Evolutionary conservation across 2,329 filamentous ascomycete genomes (phyloP), one percentile per base, ranked within the genome.

Genomic region (Plenodomus lindquistii): DNA sequence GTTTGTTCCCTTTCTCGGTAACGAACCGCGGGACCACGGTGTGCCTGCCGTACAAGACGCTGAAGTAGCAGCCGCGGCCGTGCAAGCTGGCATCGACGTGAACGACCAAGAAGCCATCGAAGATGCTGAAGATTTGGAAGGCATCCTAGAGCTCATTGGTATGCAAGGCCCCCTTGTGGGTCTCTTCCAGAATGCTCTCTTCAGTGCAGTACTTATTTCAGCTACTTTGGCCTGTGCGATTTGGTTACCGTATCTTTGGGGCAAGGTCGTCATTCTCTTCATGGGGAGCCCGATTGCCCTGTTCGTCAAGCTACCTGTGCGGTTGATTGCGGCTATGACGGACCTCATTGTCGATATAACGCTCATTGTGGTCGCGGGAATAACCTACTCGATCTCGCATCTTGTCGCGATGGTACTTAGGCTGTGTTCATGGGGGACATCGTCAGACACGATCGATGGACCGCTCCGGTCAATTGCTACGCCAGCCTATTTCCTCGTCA

Each of bases 111-210:
- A 89, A 59, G 87, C 86, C 9, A 81, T 91, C 36, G 89, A 92
- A 52, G 76, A 97, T 59, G 89, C 89, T 9, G 94, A 99, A 73
- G 94, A 99, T 37, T 85, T 99, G 15, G 94, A 99, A 69, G 94
- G 94, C 0, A 89, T 99, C 43, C 85, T 99, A 78, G 94, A 99
- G 70, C 83, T 99, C 15, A 88, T 99, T 50, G 94, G 94, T 31
- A 95, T 99, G 88, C 90, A 95, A 65, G 94, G 94, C 0, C 94
- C 94, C 0, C 80, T 99, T 2, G 87, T 88, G 13, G 91, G 91
- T 2, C 81, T 99, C 5, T 85, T 97, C 59, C 94, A 99, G 66
- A 99, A 99, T 60, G 91, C 89, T 46, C 85, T 97, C 15, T 99
- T 99, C 72, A 96, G 93, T 68, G 87, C 89, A 7, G 87, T 97